These are phyloP conservation scores for Fraxinus quadrangulata DNA, from an alignment of 257 asterid species.

Conservation along the genomic window DNA sequence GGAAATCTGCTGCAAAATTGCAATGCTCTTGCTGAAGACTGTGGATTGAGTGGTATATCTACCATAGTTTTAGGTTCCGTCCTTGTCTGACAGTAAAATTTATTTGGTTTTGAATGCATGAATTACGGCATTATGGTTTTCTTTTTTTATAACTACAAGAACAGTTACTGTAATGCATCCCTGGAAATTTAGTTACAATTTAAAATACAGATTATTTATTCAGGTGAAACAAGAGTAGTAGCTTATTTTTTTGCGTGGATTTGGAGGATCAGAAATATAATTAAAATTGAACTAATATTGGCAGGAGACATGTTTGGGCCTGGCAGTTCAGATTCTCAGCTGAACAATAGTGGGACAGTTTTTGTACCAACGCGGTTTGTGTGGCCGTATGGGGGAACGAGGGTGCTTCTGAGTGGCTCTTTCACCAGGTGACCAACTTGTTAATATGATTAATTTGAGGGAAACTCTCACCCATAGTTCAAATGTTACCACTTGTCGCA, in stretches of 20 bases:
- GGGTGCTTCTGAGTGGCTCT: slow-evolving; percentile 66
- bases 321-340: slow-evolving; percentile 37
- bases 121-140: slow-evolving; percentile 27
- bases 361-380: slow-evolving; percentile 61
- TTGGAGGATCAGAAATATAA: neutral
- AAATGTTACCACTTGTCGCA: neutral
- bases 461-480: neutral
- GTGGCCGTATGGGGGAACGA: slow-evolving; percentile 78
- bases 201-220: neutral
- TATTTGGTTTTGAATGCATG: slow-evolving; percentile 25
- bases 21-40: neutral
- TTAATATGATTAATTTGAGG: slow-evolving; percentile 18
- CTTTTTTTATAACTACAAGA: slow-evolving; percentile 18
- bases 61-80: slow-evolving; percentile 19
- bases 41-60: slow-evolving; percentile 23
- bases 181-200: neutral
- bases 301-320: slow-evolving; percentile 48
- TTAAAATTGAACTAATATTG: slow-evolving; percentile 15
- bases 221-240: slow-evolving; percentile 18
- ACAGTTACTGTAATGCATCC: neutral
- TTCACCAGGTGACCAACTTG: slow-evolving; percentile 57
- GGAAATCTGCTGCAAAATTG: slow-evolving; percentile 22
- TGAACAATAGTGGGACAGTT: slow-evolving; percentile 42
- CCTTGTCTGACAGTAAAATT: neutral
- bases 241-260: neutral